phyloP scores from a whole-genome alignment of 2,329 filamentous ascomycete species.

The Fonsecaea multimorphosa region DNA sequence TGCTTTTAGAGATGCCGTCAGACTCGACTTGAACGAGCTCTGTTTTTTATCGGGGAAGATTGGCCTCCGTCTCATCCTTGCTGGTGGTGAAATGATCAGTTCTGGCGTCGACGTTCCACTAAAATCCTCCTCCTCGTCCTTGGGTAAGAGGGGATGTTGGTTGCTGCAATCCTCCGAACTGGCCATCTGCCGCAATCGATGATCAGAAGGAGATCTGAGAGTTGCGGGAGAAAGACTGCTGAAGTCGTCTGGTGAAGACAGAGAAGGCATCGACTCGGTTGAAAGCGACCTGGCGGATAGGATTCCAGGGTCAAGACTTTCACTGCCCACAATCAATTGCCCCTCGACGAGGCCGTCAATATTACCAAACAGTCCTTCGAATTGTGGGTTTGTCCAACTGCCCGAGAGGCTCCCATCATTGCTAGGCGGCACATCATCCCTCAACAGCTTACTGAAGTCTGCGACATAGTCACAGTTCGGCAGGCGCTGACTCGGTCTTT shows the following conservation, averaged over 20 bases:
- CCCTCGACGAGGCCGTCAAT: slow-evolving; percentile 54
- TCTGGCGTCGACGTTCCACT: slow-evolving; percentile 26
- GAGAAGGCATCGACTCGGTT: slow-evolving; percentile 63
- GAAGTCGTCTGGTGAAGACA: slow-evolving; percentile 56
- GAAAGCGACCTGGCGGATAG: slow-evolving; percentile 60
- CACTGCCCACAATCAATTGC: slow-evolving; percentile 49
- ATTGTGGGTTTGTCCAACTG: slow-evolving; percentile 52
- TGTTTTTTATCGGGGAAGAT: slow-evolving; percentile 41
- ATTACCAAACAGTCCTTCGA: slow-evolving; percentile 63
- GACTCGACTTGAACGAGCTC: slow-evolving; percentile 65
- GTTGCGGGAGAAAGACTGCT: slow-evolving; percentile 53
- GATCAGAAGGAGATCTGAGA: slow-evolving; percentile 46
- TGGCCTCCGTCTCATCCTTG: slow-evolving; percentile 36
- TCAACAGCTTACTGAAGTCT: slow-evolving; percentile 63
- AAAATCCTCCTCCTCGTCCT: slow-evolving; percentile 41
- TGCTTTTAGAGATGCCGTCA: slow-evolving; percentile 67
- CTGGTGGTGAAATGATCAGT: slow-evolving; percentile 35
- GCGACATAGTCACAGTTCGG: slow-evolving; percentile 51
- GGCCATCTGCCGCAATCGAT: slow-evolving; percentile 57
- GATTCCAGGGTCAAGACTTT: slow-evolving; percentile 52
- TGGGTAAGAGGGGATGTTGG: slow-evolving; percentile 63
- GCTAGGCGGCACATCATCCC: slow-evolving; percentile 58
- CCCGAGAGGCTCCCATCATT: slow-evolving; percentile 53
- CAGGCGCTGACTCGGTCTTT: slow-evolving; percentile 48
- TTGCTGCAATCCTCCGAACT: slow-evolving; percentile 61